Percentiles rank a stretch among this genome's conserved stretches.
phyloP scores from a whole-genome alignment of 2,329 filamentous ascomycete genomes.

The Colletotrichum magnum region DNA sequence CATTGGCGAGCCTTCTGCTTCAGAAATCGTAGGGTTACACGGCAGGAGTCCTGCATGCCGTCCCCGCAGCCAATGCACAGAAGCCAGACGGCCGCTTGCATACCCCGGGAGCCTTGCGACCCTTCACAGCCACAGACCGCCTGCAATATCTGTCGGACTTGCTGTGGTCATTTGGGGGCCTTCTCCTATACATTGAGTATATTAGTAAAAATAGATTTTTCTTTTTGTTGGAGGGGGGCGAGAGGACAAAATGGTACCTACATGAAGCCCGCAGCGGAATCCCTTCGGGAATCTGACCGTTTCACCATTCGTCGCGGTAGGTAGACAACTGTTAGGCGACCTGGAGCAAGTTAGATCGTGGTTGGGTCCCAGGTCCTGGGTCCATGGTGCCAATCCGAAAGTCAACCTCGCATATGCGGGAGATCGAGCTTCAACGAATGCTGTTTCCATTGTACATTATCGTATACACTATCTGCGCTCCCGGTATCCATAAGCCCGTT shows the following conservation, averaged over 20 bases:
- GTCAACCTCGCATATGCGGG: neutral
- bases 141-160: too few species aligned
- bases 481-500: conserved; percentile 21
- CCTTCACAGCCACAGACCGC: neutral
- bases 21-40: conserved; percentile 2
- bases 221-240: too few species aligned
- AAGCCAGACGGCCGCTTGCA: neutral
- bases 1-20: neutral
- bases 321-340: too few species aligned
- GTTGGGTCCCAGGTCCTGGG: too few species aligned
- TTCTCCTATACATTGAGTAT: too few species aligned
- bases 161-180: too few species aligned
- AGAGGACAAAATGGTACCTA: too few species aligned
- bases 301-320: too few species aligned
- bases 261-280: too few species aligned
- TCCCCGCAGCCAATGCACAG: neutral
- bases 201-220: neutral
- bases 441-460: conserved; percentile 38
- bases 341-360: too few species aligned
- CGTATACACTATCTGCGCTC: conserved; percentile 38
- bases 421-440: neutral
- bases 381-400: too few species aligned
- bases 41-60: neutral
- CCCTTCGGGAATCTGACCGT: too few species aligned
- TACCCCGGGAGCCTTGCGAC: neutral